Conservation (phyloP, 129 eudicot genomes). For the Chrysanthemum lavandulifolium region DNA sequence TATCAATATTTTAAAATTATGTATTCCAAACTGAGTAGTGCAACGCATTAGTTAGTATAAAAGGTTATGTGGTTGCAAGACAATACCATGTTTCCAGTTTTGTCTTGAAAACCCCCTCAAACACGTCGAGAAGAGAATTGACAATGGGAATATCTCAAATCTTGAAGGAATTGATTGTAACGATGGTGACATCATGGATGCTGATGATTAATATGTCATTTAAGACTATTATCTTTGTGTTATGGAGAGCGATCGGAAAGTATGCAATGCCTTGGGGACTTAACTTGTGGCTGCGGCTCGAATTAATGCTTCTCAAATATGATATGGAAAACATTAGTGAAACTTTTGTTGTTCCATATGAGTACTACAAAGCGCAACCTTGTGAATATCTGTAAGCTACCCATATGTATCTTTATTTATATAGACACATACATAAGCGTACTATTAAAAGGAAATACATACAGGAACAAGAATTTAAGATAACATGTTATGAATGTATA, state of each 20-base stretch:
- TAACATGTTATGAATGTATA: background rate
- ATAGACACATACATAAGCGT: background rate
- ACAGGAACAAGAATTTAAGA: background rate
- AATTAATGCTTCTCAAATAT: slow-evolving; percentile 35
- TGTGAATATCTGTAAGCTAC: background rate
- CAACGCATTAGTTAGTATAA: no score
- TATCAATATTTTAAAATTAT: no score
- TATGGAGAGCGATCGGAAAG: slow-evolving; percentile 20
- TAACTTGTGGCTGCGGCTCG: slow-evolving; percentile 27
- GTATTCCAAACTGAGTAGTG: no score
- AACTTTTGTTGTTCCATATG: slow-evolving; percentile 32
- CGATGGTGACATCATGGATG: slow-evolving; percentile 26
- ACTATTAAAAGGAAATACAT: no score
- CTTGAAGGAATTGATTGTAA: slow-evolving; percentile 16
- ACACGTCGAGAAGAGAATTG: background rate
- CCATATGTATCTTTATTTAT: background rate
- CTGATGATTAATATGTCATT: slow-evolving; percentile 18
- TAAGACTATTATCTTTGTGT: background rate
- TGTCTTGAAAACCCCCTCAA: background rate
- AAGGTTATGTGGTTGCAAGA: no score
- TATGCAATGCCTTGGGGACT: slow-evolving; percentile 19
- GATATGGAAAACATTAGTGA: slow-evolving; percentile 36
- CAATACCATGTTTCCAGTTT: background rate
- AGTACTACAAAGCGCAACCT: slow-evolving; percentile 29
- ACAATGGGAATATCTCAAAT: slow-evolving; percentile 14